Evolutionary conservation across 345 rosid genomes (phyloP).

Genomic region (Mallotus nudiflorus): DNA sequence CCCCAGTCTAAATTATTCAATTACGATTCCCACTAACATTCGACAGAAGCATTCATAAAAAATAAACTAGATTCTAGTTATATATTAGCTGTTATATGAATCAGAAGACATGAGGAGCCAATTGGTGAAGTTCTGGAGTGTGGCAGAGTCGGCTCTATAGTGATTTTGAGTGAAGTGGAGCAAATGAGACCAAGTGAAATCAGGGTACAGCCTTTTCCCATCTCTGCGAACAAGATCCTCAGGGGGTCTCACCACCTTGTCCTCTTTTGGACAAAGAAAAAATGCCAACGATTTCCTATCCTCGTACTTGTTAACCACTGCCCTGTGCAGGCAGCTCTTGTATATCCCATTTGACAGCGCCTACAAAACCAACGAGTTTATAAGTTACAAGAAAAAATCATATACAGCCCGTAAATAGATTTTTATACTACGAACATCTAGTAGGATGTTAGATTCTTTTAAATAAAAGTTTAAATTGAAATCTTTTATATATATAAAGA

Average conservation of each 20-base stretch:
- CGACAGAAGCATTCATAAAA: too few relatives aligned
- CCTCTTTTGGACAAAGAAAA: slow-evolving; percentile 47
- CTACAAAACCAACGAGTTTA: slow-evolving; percentile 19
- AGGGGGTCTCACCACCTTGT: slow-evolving; percentile 44
- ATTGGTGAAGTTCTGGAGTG: slow-evolving; percentile 35
- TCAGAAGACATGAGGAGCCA: slow-evolving; percentile 26
- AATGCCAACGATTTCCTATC: slow-evolving; percentile 45
- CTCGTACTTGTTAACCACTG: slow-evolving; percentile 40
- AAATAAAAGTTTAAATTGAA: too few relatives aligned
- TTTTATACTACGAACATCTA: too few relatives aligned
- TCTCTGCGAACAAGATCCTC: slow-evolving; percentile 22
- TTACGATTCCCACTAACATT: too few relatives aligned
- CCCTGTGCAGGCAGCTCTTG: slow-evolving; percentile 50
- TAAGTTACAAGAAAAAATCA: too few relatives aligned
- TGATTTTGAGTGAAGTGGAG: slow-evolving; percentile 40
- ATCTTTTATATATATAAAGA: too few relatives aligned
- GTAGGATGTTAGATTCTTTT: too few relatives aligned
- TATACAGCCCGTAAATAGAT: too few relatives aligned
- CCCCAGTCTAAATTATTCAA: too few relatives aligned
- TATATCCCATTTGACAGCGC: slow-evolving; percentile 50
- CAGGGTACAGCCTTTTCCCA: slow-evolving; percentile 37
- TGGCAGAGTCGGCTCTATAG: slow-evolving; percentile 36
- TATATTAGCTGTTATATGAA: background rate
- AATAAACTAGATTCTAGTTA: too few relatives aligned
- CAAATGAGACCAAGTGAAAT: slow-evolving; percentile 46